Percentiles rank a stretch among this genome's conserved stretches.
These are phyloP conservation scores for Boletus rubroflammeus DNA, from an alignment of 768 basidiomycete genomes.

Conservation along the genomic window DNA sequence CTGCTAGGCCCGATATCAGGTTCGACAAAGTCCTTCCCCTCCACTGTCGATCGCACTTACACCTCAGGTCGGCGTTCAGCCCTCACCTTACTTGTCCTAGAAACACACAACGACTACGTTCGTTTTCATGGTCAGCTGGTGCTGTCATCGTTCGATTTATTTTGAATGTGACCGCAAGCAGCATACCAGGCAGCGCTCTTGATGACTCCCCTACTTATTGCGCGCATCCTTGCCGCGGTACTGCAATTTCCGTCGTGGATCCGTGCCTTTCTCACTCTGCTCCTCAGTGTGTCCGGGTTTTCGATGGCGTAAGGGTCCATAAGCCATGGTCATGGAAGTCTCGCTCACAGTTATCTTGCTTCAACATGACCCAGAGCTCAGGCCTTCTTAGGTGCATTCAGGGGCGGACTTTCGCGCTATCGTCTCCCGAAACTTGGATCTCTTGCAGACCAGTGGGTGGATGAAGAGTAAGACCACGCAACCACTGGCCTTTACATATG, in stretches of 20 bases:
- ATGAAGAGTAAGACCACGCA: constrained; percentile 45
- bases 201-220: constrained; percentile 55
- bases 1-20: constrained; percentile 70
- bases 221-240: constrained; percentile 53
- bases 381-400: constrained; percentile 52
- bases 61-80: constrained; percentile 37
- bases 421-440: constrained; percentile 61
- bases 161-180: constrained; percentile 28
- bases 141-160: constrained; percentile 1
- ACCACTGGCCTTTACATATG: background rate
- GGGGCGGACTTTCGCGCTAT: constrained; percentile 49
- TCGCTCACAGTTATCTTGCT: constrained; percentile 13
- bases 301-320: constrained; percentile 53
- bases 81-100: constrained; percentile 60
- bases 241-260: constrained; percentile 53
- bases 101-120: constrained; percentile 73
- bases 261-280: constrained; percentile 44
- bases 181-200: constrained; percentile 79
- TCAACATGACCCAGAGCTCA: constrained; percentile 1
- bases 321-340: background rate
- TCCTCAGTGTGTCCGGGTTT: constrained; percentile 39
- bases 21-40: constrained; percentile 30
- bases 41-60: background rate
- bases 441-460: constrained; percentile 66
- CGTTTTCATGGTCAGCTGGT: constrained; percentile 65